Percentiles rank a stretch among this genome's conserved stretches.
Conservation (phyloP, 2,329 filamentous ascomycete genomes). For the Penicillium capsulatum region DNA sequence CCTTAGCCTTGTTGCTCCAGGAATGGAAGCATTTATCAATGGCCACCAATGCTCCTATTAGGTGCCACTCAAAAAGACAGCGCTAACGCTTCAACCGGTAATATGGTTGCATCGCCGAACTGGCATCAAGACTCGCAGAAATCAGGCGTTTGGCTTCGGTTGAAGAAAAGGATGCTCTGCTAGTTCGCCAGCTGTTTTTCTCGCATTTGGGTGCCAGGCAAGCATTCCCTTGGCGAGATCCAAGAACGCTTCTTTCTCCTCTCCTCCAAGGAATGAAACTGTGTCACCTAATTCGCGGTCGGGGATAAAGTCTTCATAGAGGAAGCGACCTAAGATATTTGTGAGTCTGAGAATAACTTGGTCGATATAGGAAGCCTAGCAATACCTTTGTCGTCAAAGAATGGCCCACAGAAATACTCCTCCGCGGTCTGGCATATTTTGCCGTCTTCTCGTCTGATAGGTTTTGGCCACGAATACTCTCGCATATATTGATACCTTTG, state of each 20-base stretch:
- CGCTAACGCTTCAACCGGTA: not conserved
- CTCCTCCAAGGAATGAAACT: constrained; percentile 23
- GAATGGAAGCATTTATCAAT: too few relatives aligned
- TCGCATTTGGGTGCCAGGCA: constrained; percentile 27
- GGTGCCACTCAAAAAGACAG: not conserved
- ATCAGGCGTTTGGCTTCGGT: constrained; percentile 22
- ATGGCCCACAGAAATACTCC: constrained; percentile 25
- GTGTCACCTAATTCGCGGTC: constrained; percentile 21
- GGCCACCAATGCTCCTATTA: not conserved
- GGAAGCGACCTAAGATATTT: constrained; percentile 20
- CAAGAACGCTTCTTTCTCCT: constrained; percentile 32
- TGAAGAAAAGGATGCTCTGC: constrained; percentile 31
- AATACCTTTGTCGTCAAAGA: constrained; percentile 22
- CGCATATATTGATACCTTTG: constrained; percentile 11
- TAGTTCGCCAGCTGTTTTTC: constrained; percentile 30
- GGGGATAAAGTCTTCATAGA: constrained; percentile 21
- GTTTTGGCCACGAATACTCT: not conserved
- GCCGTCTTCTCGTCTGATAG: not conserved
- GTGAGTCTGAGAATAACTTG: not conserved
- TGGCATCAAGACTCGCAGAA: constrained; percentile 14
- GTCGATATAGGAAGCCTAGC: not conserved
- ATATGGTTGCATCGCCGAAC: not conserved
- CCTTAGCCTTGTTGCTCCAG: too few relatives aligned
- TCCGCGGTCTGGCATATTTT: constrained; percentile 16
- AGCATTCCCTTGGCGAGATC: constrained; percentile 32